A percentile compares a stretch with the other conserved stretches of the same genome.
These are phyloP conservation scores for Alternaria angustiovoidea DNA, from an alignment of 2,329 filamentous ascomycete genomes.

Conservation along the genomic window DNA sequence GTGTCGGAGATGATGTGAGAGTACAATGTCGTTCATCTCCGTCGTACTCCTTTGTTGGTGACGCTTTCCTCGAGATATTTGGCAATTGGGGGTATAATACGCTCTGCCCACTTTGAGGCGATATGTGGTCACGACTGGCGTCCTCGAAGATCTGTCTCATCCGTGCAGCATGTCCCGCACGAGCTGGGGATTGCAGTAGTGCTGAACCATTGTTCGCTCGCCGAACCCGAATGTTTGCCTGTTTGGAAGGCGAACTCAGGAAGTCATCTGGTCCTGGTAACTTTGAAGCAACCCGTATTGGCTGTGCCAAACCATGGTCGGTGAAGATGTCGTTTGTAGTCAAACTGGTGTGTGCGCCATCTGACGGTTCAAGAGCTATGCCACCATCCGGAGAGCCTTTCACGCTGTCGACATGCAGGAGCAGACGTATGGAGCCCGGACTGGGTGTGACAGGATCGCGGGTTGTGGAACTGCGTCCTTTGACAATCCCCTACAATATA, in stretches of 20 bases:
- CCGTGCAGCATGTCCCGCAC: constrained; percentile 35
- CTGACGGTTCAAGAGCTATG: constrained; percentile 8
- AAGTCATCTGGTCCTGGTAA: background rate
- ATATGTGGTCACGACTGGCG: constrained; percentile 14
- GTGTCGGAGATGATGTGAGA: background rate
- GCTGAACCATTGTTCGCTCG: constrained; percentile 27
- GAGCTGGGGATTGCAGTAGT: constrained; percentile 40
- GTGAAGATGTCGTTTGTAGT: background rate
- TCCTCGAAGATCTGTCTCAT: constrained; percentile 43
- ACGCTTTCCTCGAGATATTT: constrained; percentile 31
- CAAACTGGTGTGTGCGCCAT: background rate
- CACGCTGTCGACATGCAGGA: background rate
- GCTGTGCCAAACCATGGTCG: background rate
- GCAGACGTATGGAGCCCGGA: background rate
- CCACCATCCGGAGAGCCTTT: constrained; percentile 6
- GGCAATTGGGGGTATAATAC: constrained; percentile 35
- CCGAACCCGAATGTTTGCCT: constrained; percentile 36
- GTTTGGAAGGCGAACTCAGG: constrained; percentile 8
- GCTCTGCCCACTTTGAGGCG: background rate
- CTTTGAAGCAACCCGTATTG: background rate
- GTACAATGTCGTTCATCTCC: background rate
- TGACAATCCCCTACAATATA: constrained; percentile 12
- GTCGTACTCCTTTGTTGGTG: constrained; percentile 1
- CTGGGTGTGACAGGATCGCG: constrained; percentile 12
- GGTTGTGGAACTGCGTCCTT: background rate